Evolutionary conservation across 768 basidiomycete genomes (phyloP), one percentile per base, ranked within the genome.

Genomic region (Phaeotremella skinneri): DNA sequence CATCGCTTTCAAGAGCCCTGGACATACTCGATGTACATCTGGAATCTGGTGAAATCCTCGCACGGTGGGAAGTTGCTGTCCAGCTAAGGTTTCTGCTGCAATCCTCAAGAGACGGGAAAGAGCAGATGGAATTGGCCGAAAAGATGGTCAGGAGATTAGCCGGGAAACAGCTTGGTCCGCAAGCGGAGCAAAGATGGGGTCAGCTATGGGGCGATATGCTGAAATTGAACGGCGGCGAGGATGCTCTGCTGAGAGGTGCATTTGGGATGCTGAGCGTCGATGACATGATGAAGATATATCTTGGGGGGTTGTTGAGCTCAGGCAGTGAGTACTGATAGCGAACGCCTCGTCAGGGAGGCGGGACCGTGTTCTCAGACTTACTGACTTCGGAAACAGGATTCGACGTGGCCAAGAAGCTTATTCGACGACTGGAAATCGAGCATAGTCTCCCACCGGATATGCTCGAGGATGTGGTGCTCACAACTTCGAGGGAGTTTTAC

Each of bases 1-100:
- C 84, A 2, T 84, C 88, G 0, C 80, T 97, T 6, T 93, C 92
- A 0, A 83, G 84, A 52, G 85, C 87, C 4, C 83, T 99, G 39
- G 94, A 99, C 73, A 85, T 91, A 51, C 82, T 97, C 52, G 94
- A 98, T 76, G 84, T 94, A 1, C 94, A 98, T 75, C 82, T 99
- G 13, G 90, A 96, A 70, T 88, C 89, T 0, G 93, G 90, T 21
- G 94, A 98, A 76, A 90, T 91, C 43, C 80, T 99, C 17, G 83
- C 89, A 2, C 83, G 90, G 27, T 99, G 93, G 92, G 83, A 82
- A 67, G 88, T 88, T 1, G 83, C 88, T 23, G 87, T 87, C 1
- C 86, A 89, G 1, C 78, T 97, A 43, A 82, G 85, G n/a, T 97
- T 91, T 89, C 90, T 98, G 76, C 79, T 97, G 20, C 88, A 87